Evolutionary conservation across 176 grass and related monocot genomes (phyloP).

Genomic region (Panicum miliaceum): DNA sequence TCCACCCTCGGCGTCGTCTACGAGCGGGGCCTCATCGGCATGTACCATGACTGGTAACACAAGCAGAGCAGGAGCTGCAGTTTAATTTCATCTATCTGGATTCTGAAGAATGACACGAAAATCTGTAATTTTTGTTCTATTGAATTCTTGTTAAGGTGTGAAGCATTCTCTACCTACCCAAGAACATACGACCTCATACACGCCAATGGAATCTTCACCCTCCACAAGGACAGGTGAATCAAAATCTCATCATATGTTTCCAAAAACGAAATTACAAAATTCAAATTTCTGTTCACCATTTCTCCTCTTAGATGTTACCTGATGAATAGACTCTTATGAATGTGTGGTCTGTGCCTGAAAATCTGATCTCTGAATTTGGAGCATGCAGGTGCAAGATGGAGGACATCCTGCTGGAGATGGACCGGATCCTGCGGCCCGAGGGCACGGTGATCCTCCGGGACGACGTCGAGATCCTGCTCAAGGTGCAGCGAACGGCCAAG

Average conservation of each 20-base stretch:
- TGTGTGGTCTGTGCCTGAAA: background rate
- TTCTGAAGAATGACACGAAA: background rate
- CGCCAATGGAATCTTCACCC: slow-evolving; percentile 72
- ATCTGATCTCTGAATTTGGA: background rate
- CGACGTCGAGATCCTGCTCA: slow-evolving; percentile 61
- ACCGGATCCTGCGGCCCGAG: slow-evolving; percentile 79
- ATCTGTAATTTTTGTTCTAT: background rate
- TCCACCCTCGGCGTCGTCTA: slow-evolving; percentile 76
- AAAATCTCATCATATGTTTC: no score
- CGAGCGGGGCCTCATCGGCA: slow-evolving; percentile 84
- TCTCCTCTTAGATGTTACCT: no score
- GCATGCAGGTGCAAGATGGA: slow-evolving; percentile 95
- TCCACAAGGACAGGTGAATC: slow-evolving; percentile 74
- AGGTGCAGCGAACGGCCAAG: slow-evolving; percentile 56
- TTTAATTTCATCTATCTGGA: no score
- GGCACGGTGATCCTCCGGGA: slow-evolving; percentile 85
- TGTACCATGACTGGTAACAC: slow-evolving; percentile 77
- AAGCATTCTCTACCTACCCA: slow-evolving; percentile 94
- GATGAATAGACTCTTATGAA: no score
- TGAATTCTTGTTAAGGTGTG: slow-evolving; percentile 61
- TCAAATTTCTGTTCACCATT: background rate
- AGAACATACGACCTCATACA: slow-evolving; percentile 96
- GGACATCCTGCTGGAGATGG: slow-evolving; percentile 91
- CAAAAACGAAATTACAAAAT: background rate
- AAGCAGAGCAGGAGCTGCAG: background rate